Evolutionary conservation across 1,284 basidiomycete species (phyloP).

Genomic region (Ustanciosporium gigantosporum): DNA sequence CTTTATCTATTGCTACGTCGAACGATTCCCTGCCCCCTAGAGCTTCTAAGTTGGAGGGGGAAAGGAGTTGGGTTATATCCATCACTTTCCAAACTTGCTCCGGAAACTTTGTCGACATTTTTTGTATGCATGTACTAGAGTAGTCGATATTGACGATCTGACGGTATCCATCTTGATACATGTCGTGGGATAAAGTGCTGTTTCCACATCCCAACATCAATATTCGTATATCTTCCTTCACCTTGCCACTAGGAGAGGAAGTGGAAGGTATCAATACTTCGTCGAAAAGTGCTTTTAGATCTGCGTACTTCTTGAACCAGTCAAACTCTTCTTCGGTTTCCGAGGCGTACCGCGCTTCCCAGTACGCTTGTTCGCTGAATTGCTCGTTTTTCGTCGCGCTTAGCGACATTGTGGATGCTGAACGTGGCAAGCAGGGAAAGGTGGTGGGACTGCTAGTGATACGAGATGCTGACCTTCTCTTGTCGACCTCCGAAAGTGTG

Average conservation of each 20-base stretch:
- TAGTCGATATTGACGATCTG: slow-evolving; percentile 51
- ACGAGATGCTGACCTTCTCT: too few species aligned
- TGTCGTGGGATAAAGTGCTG: slow-evolving; percentile 44
- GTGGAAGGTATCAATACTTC: background rate
- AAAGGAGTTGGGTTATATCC: slow-evolving; percentile 51
- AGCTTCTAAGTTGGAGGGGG: slow-evolving; percentile 5
- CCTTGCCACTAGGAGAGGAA: too few species aligned
- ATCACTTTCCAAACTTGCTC: slow-evolving; percentile 40
- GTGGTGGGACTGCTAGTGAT: too few species aligned
- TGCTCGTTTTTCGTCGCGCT: slow-evolving; percentile 42
- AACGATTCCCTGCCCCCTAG: slow-evolving; percentile 39
- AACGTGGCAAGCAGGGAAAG: too few species aligned
- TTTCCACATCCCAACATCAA: slow-evolving; percentile 59
- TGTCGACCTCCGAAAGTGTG: too few species aligned
- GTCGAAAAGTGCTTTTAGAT: slow-evolving; percentile 2
- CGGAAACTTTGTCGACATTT: slow-evolving; percentile 38
- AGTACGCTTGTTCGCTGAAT: slow-evolving; percentile 46
- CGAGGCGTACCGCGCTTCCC: slow-evolving; percentile 48
- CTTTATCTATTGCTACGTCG: slow-evolving; percentile 56
- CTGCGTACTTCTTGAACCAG: slow-evolving; percentile 48
- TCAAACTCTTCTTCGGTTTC: slow-evolving; percentile 44
- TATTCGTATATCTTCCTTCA: slow-evolving; percentile 30
- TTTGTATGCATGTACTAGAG: slow-evolving; percentile 38
- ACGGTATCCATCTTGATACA: slow-evolving; percentile 43
- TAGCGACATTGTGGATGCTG: slow-evolving; percentile 25